Percentiles rank a stretch among this genome's conserved stretches.
phyloP scores from a whole-genome alignment of 192 early-diverging fungal species.

The Obelidium mucronatum region DNA sequence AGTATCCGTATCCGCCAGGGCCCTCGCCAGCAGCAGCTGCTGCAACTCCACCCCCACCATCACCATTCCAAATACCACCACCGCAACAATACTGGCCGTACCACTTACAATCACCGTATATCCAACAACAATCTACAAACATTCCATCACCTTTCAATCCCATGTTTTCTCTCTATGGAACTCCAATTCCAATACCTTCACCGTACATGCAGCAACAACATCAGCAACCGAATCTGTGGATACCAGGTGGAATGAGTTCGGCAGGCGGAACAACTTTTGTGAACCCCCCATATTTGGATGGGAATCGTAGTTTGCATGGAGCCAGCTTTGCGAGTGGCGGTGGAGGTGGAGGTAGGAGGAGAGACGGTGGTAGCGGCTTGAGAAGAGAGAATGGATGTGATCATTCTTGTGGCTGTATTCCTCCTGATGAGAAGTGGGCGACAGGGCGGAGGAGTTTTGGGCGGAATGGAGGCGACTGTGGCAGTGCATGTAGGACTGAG shows the following conservation, averaged over 20 bases:
- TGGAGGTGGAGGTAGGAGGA: neutral
- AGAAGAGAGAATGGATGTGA: neutral
- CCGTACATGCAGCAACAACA: neutral
- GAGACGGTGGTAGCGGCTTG: neutral
- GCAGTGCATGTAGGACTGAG: neutral
- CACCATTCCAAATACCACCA: neutral
- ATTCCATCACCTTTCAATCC: neutral
- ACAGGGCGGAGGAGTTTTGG: neutral
- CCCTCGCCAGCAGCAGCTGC: neutral
- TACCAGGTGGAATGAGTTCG: too few relatives aligned
- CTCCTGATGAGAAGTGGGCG: neutral
- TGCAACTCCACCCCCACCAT: neutral
- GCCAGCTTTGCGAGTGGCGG: too few relatives aligned
- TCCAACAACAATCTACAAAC: neutral
- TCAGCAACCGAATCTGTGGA: neutral
- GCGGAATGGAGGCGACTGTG: neutral
- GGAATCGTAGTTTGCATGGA: too few relatives aligned
- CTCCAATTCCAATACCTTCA: neutral
- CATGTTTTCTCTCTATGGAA: neutral
- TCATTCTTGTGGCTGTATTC: slow-evolving; percentile 7
- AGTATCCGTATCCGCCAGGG: neutral
- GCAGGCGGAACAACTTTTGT: neutral
- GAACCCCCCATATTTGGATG: neutral
- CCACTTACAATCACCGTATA: neutral
- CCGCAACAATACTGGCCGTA: neutral